Percentiles rank a stretch among this genome's conserved stretches.
phyloP scores from a whole-genome alignment of 805 yeast genomes.

The Lipomyces mesembrius region DNA sequence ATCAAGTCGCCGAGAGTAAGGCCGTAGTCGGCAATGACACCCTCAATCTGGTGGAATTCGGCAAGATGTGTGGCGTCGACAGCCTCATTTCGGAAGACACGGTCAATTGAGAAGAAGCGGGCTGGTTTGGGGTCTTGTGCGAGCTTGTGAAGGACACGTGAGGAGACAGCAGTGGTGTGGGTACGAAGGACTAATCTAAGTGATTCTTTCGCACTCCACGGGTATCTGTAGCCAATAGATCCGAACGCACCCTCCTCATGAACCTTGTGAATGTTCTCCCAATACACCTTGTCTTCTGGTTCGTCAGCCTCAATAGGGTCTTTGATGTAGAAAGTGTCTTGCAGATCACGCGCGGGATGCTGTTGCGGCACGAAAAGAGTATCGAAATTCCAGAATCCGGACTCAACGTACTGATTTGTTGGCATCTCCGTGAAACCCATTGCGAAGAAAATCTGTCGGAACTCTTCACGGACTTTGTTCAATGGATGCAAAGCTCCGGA shows the following conservation, averaged over 20 bases:
- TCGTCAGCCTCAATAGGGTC: constrained; percentile 82
- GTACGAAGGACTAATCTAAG: constrained; percentile 92
- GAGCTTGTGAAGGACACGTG: constrained; percentile 81
- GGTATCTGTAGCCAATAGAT: constrained; percentile 97
- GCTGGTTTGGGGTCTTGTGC: constrained; percentile 70
- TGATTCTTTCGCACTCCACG: constrained; percentile 93
- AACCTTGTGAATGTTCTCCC: constrained; percentile 76
- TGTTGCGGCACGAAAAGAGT: constrained; percentile 97
- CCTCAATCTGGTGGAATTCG: constrained; percentile 99
- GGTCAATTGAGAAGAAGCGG: constrained; percentile 92
- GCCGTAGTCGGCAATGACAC: constrained; percentile 96
- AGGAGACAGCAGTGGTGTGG: constrained; percentile 94
- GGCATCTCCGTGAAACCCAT: constrained; percentile 99
- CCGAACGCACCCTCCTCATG: constrained; percentile 92
- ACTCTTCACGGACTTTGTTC: constrained; percentile 95
- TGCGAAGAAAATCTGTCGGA: constrained; percentile 94
- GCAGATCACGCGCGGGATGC: constrained; percentile 99
- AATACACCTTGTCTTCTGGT: constrained; percentile 81
- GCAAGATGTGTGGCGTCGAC: constrained; percentile 99
- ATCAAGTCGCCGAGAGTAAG: constrained; percentile 94
- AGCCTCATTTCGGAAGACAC: constrained; percentile 99
- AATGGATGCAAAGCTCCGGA: constrained; percentile 97
- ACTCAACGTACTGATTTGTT: constrained; percentile 95
- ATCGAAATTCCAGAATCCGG: constrained; percentile 99
- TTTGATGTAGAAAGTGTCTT: constrained; percentile 96